phyloP scores from a whole-genome alignment of 176 grass and related monocot genomes.

The Ampelocalamus luodianensis region DNA sequence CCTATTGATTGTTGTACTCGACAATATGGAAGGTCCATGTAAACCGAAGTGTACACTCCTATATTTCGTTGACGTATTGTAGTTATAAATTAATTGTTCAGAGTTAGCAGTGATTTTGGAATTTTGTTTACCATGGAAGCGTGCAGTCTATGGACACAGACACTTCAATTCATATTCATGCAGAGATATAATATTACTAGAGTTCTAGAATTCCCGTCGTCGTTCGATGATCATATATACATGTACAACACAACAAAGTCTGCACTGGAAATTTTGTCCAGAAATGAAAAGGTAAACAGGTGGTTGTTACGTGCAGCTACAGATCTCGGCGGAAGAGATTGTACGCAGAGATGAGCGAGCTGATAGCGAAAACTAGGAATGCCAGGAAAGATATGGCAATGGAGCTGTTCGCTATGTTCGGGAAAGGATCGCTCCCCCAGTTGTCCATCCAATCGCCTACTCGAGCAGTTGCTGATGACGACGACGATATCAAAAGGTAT shows the following conservation, averaged over 20 bases:
- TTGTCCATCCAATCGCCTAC: slow-evolving; percentile 72
- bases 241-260: slow-evolving; percentile 35
- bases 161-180: neutral
- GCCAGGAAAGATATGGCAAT: slow-evolving; percentile 83
- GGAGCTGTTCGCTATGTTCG: slow-evolving; percentile 82
- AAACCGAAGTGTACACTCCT: neutral
- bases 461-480: slow-evolving; percentile 82
- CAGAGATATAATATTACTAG: neutral
- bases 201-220: slow-evolving; percentile 2
- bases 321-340: slow-evolving; percentile 75
- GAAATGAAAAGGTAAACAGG: neutral
- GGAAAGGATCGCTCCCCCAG: slow-evolving; percentile 89
- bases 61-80: neutral
- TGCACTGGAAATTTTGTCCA: slow-evolving; percentile 25
- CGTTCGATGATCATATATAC: neutral
- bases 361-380: slow-evolving; percentile 75
- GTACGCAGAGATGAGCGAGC: slow-evolving; percentile 85
- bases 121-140: neutral
- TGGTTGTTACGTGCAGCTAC: slow-evolving; percentile 34
- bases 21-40: neutral
- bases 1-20: neutral
- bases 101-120: neutral
- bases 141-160: neutral
- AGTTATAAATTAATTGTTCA: neutral
- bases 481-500: slow-evolving; percentile 91